Conservation (phyloP, 2,329 filamentous ascomycete species). For the Keithomyces neogunnii region DNA sequence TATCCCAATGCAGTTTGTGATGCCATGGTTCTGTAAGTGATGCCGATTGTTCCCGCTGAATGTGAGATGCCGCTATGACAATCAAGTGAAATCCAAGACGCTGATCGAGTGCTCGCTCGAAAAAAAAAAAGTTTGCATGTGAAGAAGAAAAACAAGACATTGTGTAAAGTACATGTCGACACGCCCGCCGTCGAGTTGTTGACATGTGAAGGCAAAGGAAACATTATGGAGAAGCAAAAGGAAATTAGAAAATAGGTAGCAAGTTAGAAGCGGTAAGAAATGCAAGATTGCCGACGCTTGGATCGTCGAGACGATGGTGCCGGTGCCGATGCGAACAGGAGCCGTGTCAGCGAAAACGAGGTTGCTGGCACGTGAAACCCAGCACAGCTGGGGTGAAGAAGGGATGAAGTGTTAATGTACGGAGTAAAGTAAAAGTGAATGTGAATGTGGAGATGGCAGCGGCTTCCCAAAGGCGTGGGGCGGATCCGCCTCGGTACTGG, state of each 20-base stretch:
- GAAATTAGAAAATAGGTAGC: not conserved
- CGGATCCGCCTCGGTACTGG: conserved; percentile 5
- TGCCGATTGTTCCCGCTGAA: not conserved
- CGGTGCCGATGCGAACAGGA: not conserved
- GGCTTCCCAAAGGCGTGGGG: not conserved
- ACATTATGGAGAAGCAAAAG: not conserved
- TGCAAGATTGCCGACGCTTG: not conserved
- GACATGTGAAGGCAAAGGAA: not conserved
- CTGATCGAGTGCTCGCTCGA: not conserved
- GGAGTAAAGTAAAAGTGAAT: not conserved
- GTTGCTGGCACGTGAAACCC: conserved; percentile 1
- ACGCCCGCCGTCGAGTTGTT: not conserved
- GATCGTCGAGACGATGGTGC: not conserved
- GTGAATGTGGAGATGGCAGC: not conserved
- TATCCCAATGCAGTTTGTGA: not conserved
- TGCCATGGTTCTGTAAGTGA: conserved; percentile 1
- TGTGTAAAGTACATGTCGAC: not conserved
- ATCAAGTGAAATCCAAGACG: not conserved
- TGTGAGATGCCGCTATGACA: conserved; percentile 3
- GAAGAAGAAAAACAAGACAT: not conserved
- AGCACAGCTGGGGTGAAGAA: conserved; percentile 1
- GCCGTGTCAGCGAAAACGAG: not conserved
- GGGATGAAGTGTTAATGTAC: not conserved
- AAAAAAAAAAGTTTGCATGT: not conserved
- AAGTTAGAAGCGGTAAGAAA: not conserved